Evolutionary conservation across 139 green algal genomes (phyloP), one percentile per base, ranked within the genome.

Genomic region (Parachlorella kessleri): DNA sequence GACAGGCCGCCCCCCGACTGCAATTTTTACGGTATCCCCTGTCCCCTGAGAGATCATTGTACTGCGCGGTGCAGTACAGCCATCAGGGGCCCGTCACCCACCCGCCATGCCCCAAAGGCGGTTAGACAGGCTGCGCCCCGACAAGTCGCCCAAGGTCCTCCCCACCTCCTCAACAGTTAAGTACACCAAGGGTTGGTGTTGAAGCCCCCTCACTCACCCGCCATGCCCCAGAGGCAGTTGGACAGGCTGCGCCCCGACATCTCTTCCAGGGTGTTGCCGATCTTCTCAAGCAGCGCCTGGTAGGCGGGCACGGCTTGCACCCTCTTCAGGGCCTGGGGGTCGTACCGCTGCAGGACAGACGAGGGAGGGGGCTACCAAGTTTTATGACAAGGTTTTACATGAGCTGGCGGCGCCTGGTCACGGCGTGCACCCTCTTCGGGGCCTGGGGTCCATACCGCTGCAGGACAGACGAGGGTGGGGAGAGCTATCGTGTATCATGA

Each of bases 41-140:
- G n/a, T n/a, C n/a, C n/a, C n/a, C n/a, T n/a, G n/a, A n/a, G n/a
- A n/a, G n/a, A n/a, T n/a, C n/a, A n/a, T n/a, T n/a, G n/a, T n/a
- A n/a, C n/a, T n/a, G n/a, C n/a, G n/a, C n/a, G n/a, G n/a, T n/a
- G n/a, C n/a, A n/a, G n/a, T n/a, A n/a, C n/a, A n/a, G n/a, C n/a
- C n/a, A n/a, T n/a, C n/a, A n/a, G n/a, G n/a, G n/a, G n/a, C n/a
- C 30, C 14, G 8, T 23, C 6, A 7, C 63, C 3, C 63, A 79
- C 78, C 70, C 68, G 80, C 79, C 53, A 86, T 28, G 32, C 65
- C 80, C 84, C 84, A 89, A 32, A 85, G 23, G 35, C 73, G 77
- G 75, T 96, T 96, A 39, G 88, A 81, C 63, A 96, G 83, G 83
- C 94, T 87, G 68, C 93, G 90, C 0, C 86, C 88, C 18, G 77